These are phyloP conservation scores for Colletotrichum sp. DNA, from an alignment of 2,329 filamentous ascomycete genomes.

Conservation along the genomic window DNA sequence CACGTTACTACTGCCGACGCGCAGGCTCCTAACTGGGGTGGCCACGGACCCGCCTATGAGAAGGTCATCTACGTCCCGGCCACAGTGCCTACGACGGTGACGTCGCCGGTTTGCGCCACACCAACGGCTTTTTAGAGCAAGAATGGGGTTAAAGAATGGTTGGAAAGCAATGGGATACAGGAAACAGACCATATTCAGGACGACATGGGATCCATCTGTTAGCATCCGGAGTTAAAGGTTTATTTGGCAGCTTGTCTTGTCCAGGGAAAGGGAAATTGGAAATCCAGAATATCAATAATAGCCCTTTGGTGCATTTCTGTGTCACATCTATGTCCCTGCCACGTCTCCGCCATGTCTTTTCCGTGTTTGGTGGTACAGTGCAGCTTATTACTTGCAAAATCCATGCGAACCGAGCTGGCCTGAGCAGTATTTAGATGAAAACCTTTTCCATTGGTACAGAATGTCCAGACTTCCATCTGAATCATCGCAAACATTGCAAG, in stretches of 20 bases:
- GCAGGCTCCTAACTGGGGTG: not conserved
- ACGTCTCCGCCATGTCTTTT: not conserved
- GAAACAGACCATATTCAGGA: not conserved
- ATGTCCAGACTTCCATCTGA: not conserved
- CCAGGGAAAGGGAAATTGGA: not conserved
- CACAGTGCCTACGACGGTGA: not conserved
- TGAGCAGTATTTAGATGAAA: not conserved
- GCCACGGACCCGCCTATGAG: not conserved
- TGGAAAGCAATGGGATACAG: not conserved
- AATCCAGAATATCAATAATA: not conserved
- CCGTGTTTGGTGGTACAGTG: not conserved
- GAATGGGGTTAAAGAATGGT: not conserved
- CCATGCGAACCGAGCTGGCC: too few species aligned
- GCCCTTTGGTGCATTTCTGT: not conserved
- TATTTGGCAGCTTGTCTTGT: not conserved
- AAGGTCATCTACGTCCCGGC: not conserved
- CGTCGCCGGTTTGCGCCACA: not conserved
- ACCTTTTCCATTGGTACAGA: not conserved
- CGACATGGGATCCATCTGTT: not conserved
- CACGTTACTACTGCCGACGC: not conserved
- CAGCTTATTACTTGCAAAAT: not conserved
- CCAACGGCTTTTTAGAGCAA: not conserved
- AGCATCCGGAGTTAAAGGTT: not conserved
- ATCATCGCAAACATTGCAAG: not conserved
- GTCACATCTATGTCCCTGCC: not conserved